phyloP scores from a whole-genome alignment of 768 basidiomycete genomes.

The Stropharia rugosoannulata region DNA sequence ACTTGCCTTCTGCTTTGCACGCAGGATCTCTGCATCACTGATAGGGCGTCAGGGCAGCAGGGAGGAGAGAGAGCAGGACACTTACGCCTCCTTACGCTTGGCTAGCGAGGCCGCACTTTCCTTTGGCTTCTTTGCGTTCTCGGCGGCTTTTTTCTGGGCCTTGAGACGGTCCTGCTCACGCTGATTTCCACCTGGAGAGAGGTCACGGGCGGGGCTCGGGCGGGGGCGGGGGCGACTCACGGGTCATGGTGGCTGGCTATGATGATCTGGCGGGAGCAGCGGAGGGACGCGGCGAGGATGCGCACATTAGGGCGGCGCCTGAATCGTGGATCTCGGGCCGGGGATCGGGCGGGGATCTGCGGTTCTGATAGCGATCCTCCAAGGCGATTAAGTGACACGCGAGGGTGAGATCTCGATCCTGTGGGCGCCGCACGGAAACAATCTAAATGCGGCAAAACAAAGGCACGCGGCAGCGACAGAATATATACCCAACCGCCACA shows the following conservation, averaged over 20 bases:
- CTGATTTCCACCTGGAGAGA: conserved; percentile 73
- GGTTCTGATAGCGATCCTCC: conserved; percentile 22
- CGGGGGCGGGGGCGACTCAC: conserved; percentile 36
- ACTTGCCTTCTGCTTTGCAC: conserved; percentile 77
- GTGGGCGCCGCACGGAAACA: conserved; percentile 46
- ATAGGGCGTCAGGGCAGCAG: conserved; percentile 11
- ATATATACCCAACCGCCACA: conserved; percentile 57
- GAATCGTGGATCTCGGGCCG: neutral
- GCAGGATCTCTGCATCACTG: conserved; percentile 75
- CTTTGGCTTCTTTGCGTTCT: conserved; percentile 60
- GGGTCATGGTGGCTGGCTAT: conserved; percentile 41
- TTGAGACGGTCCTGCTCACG: conserved; percentile 73
- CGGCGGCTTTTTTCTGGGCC: conserved; percentile 69
- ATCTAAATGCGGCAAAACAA: conserved; percentile 48
- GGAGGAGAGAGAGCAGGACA: conserved; percentile 21
- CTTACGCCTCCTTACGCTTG: conserved; percentile 77
- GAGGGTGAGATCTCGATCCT: conserved; percentile 39
- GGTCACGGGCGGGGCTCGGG: conserved; percentile 12
- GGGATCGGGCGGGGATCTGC: conserved; percentile 14
- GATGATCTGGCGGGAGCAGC: neutral
- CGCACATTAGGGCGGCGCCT: neutral
- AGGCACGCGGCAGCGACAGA: conserved; percentile 60
- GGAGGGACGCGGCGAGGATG: neutral
- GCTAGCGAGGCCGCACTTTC: conserved; percentile 62
- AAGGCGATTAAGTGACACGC: conserved; percentile 23